Evolutionary conservation across 257 asterid species (phyloP), one percentile per base, ranked within the genome.

Genomic region (Nicotiana obtusifolia): DNA sequence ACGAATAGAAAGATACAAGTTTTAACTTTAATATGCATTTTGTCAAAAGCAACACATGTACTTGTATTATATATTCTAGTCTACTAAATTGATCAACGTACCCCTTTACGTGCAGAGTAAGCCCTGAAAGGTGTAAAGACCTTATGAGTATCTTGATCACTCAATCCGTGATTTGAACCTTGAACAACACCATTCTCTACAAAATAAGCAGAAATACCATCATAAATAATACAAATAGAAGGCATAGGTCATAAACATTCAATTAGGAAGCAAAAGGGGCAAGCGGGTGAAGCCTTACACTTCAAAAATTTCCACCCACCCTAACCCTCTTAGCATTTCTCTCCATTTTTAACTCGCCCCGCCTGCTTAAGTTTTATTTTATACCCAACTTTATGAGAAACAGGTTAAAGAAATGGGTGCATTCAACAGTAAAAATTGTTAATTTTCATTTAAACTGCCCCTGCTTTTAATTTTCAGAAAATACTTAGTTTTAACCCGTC

Each of bases 31-130:
- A 47, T 16, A 20, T 33, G 59, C 60, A 24, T 44, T 19, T 19
- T 75, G 22, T 41, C 56, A 41, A 13, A 37, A 47, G n/a, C 37
- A 33, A 19, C 61, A n/a, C 20, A 66, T 8, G 31, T 3, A 20
- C 53, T 57, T 41, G 59, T 41, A 31, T n/a, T 78, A 17, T 61
- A 14, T 33, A 57, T 35, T 78, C 31, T 78, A 78, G 60, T 22
- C 31, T 60, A 31, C 24, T 80, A 28, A 64, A 22, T 28, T 22
- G 7, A 11, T 31, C 77, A 20, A 60, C 88, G 10, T 84, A 93
- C 98, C 91, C 90, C 90, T 88, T 85, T 91, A 47, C 97, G 93
- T 0, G 95, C 97, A 85, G 92, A 90, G 83, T 83, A 88, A 17
- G 89, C 84, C 1, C 95, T 89, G 37, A 82, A 86, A 69, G 88